These are phyloP conservation scores for Saccharomyces paradoxus DNA, from an alignment of 805 yeast species.

Conservation along the genomic window DNA sequence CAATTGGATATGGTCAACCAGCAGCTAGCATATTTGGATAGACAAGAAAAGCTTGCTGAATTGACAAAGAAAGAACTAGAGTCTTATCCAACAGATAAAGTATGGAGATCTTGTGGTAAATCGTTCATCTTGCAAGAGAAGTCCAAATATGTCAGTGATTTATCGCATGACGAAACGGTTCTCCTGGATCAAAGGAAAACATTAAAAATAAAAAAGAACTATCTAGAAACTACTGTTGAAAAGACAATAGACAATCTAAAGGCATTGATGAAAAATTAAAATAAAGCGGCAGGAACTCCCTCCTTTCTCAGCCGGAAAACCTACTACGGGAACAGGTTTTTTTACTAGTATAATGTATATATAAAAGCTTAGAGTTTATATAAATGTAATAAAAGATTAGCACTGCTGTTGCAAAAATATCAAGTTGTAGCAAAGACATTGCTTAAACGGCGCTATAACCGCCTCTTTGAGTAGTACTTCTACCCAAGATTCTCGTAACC, in stretches of 20 bases:
- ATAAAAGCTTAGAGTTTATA: background rate
- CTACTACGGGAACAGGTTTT: background rate
- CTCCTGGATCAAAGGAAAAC: slow-evolving; percentile 52
- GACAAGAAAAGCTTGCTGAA: slow-evolving; percentile 40
- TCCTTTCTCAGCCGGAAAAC: background rate
- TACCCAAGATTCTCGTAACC: slow-evolving; percentile 55
- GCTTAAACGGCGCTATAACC: slow-evolving; percentile 86
- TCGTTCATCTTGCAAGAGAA: slow-evolving; percentile 43
- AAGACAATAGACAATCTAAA: slow-evolving; percentile 62
- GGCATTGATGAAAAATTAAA: slow-evolving; percentile 28
- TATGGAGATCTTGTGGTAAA: slow-evolving; percentile 85
- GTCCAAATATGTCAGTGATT: slow-evolving; percentile 39
- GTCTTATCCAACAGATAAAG: slow-evolving; percentile 40
- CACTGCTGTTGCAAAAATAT: background rate
- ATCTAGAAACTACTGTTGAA: slow-evolving; percentile 68
- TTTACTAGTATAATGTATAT: slow-evolving; percentile 4
- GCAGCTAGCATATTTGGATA: slow-evolving; percentile 24
- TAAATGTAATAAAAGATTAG: background rate
- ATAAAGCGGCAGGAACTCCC: background rate
- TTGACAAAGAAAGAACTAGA: slow-evolving; percentile 51
- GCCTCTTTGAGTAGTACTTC: slow-evolving; percentile 48
- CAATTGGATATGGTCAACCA: slow-evolving; percentile 26
- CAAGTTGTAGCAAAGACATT: background rate
- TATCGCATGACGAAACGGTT: slow-evolving; percentile 45
- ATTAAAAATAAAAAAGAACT: slow-evolving; percentile 59